Evolutionary conservation across 805 yeast species (phyloP), one percentile per base, ranked within the genome.

Genomic region (Sugiyamaella boreocaroliniensis): DNA sequence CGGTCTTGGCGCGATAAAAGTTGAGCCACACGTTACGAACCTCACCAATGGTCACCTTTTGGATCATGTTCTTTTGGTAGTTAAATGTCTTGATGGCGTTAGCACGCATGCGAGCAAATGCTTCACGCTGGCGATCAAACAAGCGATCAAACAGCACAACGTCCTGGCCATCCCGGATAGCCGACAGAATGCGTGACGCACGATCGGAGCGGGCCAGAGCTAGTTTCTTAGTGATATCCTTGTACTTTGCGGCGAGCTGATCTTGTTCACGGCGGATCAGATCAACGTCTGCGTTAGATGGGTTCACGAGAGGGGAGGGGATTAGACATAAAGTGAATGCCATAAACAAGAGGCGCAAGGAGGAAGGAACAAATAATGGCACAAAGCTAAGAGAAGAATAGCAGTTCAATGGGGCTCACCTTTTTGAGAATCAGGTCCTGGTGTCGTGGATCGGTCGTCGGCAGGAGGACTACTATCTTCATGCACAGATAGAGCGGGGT

Each of bases 21-120:
- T 68, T 66, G 20, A 65, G 53, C 70, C 69, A 65, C 9, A 59
- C 56, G 45, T 59, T 54, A 15, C 57, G 55, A 11, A 55, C 53
- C 34, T 63, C 65, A 15, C 62, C 64, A 9, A 41, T 40, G 10
- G 66, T 49, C 8, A 53, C 58, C 18, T 51, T 41, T 15, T 41
- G 47, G 48, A 64, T 52, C 58, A 56, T 52, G 2, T 47, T 29
- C 15, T 50, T 29, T 47, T 63, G 60, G 58, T 63, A 63, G 34
- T 58, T 52, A 22, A 43, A 48, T 20, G 53, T 51, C 15, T 46
- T 53, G 40, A 48, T 46, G 40, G 55, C 53, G 29, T 50, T 51
- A 18, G 37, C 32, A 44, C 55, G 49, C 29, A 52, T 52, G 26
- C 53, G 44, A 32, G 59, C 61, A 47, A 55, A 57, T 8, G 47